Base-by-base conservation (phyloP, 2,329 filamentous ascomycete species). In the Cladosporium sp. region DNA sequence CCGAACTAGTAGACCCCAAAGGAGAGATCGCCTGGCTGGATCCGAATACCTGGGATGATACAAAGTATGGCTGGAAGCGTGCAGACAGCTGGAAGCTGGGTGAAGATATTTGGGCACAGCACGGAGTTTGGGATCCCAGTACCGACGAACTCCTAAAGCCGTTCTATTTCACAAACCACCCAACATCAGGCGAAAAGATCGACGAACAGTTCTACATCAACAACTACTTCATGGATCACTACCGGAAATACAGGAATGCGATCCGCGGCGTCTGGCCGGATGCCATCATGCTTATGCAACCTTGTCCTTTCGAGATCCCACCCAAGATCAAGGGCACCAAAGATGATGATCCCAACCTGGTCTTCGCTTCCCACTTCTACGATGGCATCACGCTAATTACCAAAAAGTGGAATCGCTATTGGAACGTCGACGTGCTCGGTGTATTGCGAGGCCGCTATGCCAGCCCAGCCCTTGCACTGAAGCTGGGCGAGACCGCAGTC, bases 321-420 rank as follows among this genome's bases (percentile, higher is more conserved):
- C 94, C 95, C 0, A 79, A 80, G 44, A 88, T 97, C 70, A 96
- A 94, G 72, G 92, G 86, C 12, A 96, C 92, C 0, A 77, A 81
- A 25, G 93, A 97, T 68, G 92, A 97, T 66, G 92, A 99, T 65
- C 85, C 86, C 3, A 90, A 87, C 61, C 88, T 97, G 83, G 89
- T 92, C 2, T 97, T 97, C 71, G 88, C 94, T 9, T 91, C 92
- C 1, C 94, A 99, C 74, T 99, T 90, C 71, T 99, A 99, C 72
- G 94, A 99, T 66, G 94, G 94, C 10, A 88, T 99, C 57, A 99
- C 94, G 0, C 80, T 99, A 3, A 89, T 99, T 82, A 97, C 91
- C 12, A 99, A 99, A 75, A 96, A 96, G 73, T 99, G 94, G 94
- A 99, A 97, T 70, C 88, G 92, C 37, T 86, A 88, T 15, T 99